Evolutionary conservation across 2,329 filamentous ascomycete genomes (phyloP), one percentile per base, ranked within the genome.

Genomic region (Aspergillus floridensis): DNA sequence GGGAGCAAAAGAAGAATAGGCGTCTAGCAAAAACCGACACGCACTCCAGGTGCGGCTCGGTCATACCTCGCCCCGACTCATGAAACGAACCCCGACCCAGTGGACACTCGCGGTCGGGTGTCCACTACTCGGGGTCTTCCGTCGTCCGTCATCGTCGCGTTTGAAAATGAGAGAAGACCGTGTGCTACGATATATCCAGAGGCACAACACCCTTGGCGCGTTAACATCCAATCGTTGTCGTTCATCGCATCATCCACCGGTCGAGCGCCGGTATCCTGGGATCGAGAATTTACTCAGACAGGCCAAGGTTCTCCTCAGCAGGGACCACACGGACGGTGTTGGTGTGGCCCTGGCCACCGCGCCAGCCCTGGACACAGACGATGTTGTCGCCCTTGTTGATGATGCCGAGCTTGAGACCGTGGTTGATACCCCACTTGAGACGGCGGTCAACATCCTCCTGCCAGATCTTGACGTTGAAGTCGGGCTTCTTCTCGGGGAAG

Each of bases 361-460:
- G 81, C 86, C 86, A 88, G 69, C 86, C 86, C 74, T 88, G 86
- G 48, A 88, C 86, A 68, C 86, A 88, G 69, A 88, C 79, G 59
- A 88, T 86, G 63, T 80, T 78, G 69, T 93, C 90, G 63, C 91
- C 91, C 74, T 92, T 87, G 77, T 88, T 88, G 65, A 96, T 84
- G 60, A 95, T 87, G 63, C 87, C 83, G 49, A 99, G 89, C 79
- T 89, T 87, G 72, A 96, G 86, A 69, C 92, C 95, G 75, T 92
- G 87, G 75, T 85, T 82, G 76, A 99, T 91, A 76, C 91, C 95
- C 93, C 93, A 99, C 85, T 93, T 96, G 79, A 99, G 91, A 75
- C 95, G 92, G 76, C 88, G 87, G 81, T 99, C 95, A 70, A 99
- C 95, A 79, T 99, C 93, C 83, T 98, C 92, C 82, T 99, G 95